phyloP scores from a whole-genome alignment of 148 eudicot genomes.

The Limonium bicolor region DNA sequence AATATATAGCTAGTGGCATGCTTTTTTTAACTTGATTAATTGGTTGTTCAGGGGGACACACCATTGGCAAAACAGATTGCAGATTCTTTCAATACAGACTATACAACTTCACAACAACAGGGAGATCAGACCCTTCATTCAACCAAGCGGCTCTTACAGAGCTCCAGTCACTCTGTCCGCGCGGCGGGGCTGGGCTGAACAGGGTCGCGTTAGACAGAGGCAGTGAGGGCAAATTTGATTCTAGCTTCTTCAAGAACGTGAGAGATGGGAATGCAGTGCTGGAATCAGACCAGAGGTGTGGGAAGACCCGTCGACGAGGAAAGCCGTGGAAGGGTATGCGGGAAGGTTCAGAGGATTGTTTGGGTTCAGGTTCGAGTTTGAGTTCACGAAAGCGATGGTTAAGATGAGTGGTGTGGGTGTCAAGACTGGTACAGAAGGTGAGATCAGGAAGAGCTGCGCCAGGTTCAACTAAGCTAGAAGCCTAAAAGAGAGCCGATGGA shows the following conservation, averaged over 20 bases:
- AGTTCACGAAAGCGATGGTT: conserved; percentile 64
- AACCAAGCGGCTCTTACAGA: conserved; percentile 28
- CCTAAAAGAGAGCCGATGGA: no score
- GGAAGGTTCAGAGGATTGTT: conserved; percentile 49
- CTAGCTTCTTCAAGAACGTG: conserved; percentile 47
- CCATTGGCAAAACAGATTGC: conserved; percentile 63
- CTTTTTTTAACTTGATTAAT: no score
- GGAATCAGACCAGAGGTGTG: conserved; percentile 69
- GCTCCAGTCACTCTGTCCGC: conserved; percentile 37
- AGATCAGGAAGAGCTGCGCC: conserved; percentile 52
- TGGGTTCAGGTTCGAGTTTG: conserved; percentile 42
- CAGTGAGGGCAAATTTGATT: conserved; percentile 33
- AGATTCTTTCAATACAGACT: conserved; percentile 50
- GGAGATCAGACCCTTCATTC: conserved; percentile 57
- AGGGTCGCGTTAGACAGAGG: conserved; percentile 46
- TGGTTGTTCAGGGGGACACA: conserved; percentile 56
- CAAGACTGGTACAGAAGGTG: conserved; percentile 49
- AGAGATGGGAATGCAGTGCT: conserved; percentile 47
- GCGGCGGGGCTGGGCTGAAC: conserved; percentile 37
- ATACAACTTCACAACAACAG: conserved; percentile 71
- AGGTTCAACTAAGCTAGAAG: conserved; percentile 42
- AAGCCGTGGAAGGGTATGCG: conserved; percentile 46
- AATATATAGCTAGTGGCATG: no score
- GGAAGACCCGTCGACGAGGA: conserved; percentile 29
- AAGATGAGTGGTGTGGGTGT: conserved; percentile 72